Percentiles rank a stretch among this genome's conserved stretches.
Evolutionary conservation across 2,329 filamentous ascomycete species (phyloP).

Genomic region (Arachnopeziza araneosa): DNA sequence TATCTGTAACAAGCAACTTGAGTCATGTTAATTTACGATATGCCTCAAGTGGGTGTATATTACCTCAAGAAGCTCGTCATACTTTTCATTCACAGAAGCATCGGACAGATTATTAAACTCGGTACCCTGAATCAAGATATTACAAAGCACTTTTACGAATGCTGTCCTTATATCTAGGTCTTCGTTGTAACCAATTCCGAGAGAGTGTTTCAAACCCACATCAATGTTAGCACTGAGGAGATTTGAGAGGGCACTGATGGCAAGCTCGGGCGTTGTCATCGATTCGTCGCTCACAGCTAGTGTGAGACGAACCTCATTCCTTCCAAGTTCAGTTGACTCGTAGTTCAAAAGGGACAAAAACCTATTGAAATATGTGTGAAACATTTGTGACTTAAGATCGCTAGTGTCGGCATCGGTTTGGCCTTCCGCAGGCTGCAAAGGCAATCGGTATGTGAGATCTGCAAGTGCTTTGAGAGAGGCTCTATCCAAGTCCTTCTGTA

Average conservation of each 20-base stretch:
- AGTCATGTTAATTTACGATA: conserved; percentile 7
- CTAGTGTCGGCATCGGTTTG: conserved; percentile 62
- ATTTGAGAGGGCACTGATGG: conserved; percentile 64
- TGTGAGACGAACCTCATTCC: conserved; percentile 37
- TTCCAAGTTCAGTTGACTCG: conserved; percentile 42
- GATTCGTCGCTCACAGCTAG: conserved; percentile 45
- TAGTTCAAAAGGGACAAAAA: conserved; percentile 61
- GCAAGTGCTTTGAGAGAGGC: conserved; percentile 61
- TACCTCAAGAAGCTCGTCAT: conserved; percentile 58
- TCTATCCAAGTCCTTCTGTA: conserved; percentile 61
- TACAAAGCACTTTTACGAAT: conserved; percentile 65
- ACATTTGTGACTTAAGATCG: conserved; percentile 66
- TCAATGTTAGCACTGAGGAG: conserved; percentile 66
- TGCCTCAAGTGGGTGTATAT: conserved; percentile 15
- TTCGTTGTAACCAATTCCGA: conserved; percentile 66
- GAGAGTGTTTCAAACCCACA: conserved; percentile 63
- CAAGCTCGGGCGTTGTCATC: conserved; percentile 53
- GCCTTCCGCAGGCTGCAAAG: conserved; percentile 59
- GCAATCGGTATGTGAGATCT: conserved; percentile 60
- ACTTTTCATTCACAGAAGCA: conserved; percentile 62
- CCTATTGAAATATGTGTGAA: conserved; percentile 65
- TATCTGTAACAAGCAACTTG: conserved; percentile 56
- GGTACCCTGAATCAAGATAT: conserved; percentile 65
- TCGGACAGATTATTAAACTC: conserved; percentile 66
- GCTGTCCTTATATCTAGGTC: conserved; percentile 64